Conservation (phyloP, 148 eudicot species). For the Nepenthes mirabilis region DNA sequence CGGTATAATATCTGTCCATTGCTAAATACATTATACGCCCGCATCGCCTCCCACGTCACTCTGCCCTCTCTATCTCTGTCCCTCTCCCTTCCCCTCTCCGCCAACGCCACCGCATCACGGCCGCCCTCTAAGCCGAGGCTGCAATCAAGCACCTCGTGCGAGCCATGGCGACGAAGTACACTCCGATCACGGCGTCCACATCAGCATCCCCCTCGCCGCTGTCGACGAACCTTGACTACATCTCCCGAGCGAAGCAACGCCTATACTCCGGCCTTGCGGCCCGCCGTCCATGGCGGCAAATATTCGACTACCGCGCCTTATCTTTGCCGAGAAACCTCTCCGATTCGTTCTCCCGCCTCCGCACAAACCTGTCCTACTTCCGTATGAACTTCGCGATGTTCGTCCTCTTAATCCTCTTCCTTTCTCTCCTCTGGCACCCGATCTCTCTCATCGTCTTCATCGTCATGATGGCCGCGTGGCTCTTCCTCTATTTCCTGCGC, state of each 20-base stretch:
- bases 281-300: slow-evolving; percentile 62
- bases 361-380: slow-evolving; percentile 48
- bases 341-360: slow-evolving; percentile 33
- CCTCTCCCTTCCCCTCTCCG: no score
- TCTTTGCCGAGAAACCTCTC: slow-evolving; percentile 14
- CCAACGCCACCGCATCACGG: no score
- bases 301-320: slow-evolving; percentile 42
- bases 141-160: background rate
- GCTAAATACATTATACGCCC: no score
- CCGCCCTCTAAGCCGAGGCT: no score
- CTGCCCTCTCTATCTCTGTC: no score
- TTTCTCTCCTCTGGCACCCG: slow-evolving; percentile 76
- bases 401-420: slow-evolving; percentile 37
- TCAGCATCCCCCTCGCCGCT: slow-evolving; percentile 9
- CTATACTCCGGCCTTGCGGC: slow-evolving; percentile 33
- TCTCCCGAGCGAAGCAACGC: slow-evolving; percentile 52
- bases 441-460: slow-evolving; percentile 66
- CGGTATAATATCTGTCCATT: no score
- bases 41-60: no score
- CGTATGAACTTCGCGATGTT: slow-evolving; percentile 56
- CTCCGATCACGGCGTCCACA: slow-evolving; percentile 6
- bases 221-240: slow-evolving; percentile 34
- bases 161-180: slow-evolving; percentile 6
- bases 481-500: slow-evolving; percentile 61
- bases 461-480: slow-evolving; percentile 50